Percentiles rank a stretch among this genome's conserved stretches.
These are phyloP conservation scores for Ogataea saltuana DNA, from an alignment of 805 yeast species.

Conservation along the genomic window DNA sequence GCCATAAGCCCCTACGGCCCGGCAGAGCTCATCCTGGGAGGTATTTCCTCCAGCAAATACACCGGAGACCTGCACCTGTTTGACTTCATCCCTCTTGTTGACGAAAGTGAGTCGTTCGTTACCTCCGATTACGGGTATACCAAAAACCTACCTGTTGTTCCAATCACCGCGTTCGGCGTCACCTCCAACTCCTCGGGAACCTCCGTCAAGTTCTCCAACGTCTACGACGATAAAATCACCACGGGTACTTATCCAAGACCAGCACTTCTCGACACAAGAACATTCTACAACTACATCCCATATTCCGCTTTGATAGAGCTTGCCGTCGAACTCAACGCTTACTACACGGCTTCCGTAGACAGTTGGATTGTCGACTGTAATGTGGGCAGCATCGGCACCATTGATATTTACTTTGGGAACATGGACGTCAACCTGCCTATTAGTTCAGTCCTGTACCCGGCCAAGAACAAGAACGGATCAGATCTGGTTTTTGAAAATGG, in stretches of 20 bases:
- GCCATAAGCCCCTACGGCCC: slow-evolving; percentile 26
- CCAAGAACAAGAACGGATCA: slow-evolving; percentile 37
- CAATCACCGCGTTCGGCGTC: slow-evolving; percentile 47
- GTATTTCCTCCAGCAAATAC: slow-evolving; percentile 49
- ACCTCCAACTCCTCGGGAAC: slow-evolving; percentile 32
- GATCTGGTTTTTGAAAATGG: slow-evolving; percentile 54
- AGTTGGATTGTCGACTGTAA: slow-evolving; percentile 68
- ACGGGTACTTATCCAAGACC: slow-evolving; percentile 45
- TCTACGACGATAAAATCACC: slow-evolving; percentile 43
- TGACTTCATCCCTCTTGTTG: slow-evolving; percentile 47
- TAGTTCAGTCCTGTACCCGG: slow-evolving; percentile 44
- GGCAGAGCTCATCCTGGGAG: slow-evolving; percentile 55
- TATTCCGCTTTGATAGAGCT: slow-evolving; percentile 54
- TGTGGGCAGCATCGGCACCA: slow-evolving; percentile 48
- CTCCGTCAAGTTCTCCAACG: slow-evolving; percentile 30
- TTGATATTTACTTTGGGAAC: slow-evolving; percentile 56
- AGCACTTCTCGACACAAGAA: slow-evolving; percentile 59
- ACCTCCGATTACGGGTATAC: slow-evolving; percentile 19
- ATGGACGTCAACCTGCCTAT: slow-evolving; percentile 52
- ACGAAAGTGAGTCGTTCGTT: slow-evolving; percentile 16
- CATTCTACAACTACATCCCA: slow-evolving; percentile 53
- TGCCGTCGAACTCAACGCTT: slow-evolving; percentile 71
- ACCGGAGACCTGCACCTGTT: slow-evolving; percentile 50
- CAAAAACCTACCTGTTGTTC: slow-evolving; percentile 42
- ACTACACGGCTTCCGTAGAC: slow-evolving; percentile 45